These are phyloP conservation scores for Cystoderma amianthinum DNA, from an alignment of 768 basidiomycete species.

Conservation along the genomic window DNA sequence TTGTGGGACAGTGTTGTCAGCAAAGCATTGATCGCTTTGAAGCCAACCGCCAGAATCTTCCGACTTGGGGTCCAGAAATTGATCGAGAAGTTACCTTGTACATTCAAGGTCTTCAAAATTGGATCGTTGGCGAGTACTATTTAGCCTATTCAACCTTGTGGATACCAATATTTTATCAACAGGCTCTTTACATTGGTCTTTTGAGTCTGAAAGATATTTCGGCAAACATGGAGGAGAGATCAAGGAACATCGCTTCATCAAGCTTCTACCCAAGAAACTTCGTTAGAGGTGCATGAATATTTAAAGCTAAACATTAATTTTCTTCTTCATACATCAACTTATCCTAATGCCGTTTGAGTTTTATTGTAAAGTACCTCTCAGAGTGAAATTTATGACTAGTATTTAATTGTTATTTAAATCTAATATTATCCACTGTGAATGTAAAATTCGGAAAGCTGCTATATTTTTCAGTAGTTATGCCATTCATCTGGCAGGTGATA, in stretches of 20 bases:
- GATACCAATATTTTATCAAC: not conserved
- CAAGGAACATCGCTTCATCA: slow-evolving; percentile 38
- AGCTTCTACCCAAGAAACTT: slow-evolving; percentile 26
- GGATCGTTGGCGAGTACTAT: slow-evolving; percentile 37
- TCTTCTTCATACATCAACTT: not conserved
- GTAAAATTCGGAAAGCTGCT: too few species aligned
- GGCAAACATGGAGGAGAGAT: slow-evolving; percentile 39
- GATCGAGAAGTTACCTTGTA: slow-evolving; percentile 49
- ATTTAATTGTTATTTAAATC: too few species aligned
- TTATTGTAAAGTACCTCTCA: too few species aligned
- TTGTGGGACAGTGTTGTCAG: slow-evolving; percentile 56
- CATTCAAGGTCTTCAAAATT: slow-evolving; percentile 51
- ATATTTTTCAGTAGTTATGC: too few species aligned
- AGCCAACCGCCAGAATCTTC: slow-evolving; percentile 26
- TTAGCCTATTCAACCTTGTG: not conserved
- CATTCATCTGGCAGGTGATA: too few species aligned
- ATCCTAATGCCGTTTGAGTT: too few species aligned
- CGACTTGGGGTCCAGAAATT: slow-evolving; percentile 54
- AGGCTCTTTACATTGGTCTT: slow-evolving; percentile 59
- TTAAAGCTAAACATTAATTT: not conserved
- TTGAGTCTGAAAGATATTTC: slow-evolving; percentile 59
- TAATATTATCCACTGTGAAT: too few species aligned
- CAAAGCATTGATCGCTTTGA: slow-evolving; percentile 54
- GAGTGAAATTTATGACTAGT: too few species aligned
- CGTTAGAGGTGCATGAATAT: not conserved